Conservation (phyloP, 768 basidiomycete species). For the Cyclocybe cylindracea region DNA sequence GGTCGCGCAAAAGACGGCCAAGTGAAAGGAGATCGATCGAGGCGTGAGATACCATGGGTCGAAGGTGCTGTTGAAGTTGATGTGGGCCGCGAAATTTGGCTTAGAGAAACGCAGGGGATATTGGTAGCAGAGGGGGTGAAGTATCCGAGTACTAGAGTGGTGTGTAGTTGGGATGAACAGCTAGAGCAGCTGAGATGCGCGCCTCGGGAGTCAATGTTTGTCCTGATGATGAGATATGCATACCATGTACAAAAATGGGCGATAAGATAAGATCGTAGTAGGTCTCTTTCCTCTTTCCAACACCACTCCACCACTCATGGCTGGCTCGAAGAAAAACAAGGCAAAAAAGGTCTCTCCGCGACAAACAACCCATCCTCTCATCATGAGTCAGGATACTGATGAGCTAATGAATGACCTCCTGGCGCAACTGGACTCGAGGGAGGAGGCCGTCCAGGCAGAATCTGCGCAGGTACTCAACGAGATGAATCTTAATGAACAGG, state of each 20-base stretch:
- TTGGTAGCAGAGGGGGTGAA: neutral
- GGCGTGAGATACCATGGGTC: conserved; percentile 15
- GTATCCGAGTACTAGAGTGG: neutral
- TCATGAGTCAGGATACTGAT: conserved; percentile 43
- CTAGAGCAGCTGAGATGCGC: neutral
- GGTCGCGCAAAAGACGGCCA: conserved; percentile 34
- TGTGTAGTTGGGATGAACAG: neutral
- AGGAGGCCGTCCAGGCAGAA: conserved; percentile 50
- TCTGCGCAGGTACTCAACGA: conserved; percentile 50
- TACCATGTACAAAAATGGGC: neutral
- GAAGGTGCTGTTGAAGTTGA: neutral
- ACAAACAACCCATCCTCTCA: conserved; percentile 27
- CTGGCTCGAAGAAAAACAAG: conserved; percentile 57
- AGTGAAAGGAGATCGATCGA: conserved; percentile 34
- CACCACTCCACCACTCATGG: conserved; percentile 34
- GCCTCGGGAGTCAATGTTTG: too few relatives aligned
- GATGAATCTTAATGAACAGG: conserved; percentile 40
- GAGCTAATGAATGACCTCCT: conserved; percentile 76
- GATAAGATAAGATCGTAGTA: neutral
- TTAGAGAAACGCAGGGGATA: neutral
- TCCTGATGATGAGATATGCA: conserved; percentile 12
- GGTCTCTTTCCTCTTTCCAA: conserved; percentile 3
- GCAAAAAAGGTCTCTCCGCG: conserved; percentile 44
- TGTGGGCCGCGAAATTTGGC: neutral
- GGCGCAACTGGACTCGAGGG: conserved; percentile 70